Base-by-base conservation (phyloP, 2,329 filamentous ascomycete species). In the Lachnum nothofagi region DNA sequence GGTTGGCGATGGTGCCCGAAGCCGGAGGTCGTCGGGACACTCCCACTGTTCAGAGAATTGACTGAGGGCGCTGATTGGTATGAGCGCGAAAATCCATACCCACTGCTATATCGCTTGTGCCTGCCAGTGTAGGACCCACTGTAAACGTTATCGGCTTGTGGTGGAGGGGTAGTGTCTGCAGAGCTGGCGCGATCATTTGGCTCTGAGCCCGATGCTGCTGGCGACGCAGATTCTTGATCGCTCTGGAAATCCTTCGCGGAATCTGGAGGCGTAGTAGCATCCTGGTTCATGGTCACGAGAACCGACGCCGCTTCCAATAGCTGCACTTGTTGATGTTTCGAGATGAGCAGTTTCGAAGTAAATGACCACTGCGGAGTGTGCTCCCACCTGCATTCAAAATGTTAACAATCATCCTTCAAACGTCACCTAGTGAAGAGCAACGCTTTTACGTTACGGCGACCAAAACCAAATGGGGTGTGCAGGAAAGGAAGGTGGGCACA, bases 301-400 rank as follows among this genome's bases (percentile, higher is more conserved):
- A 97, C 93, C n/a, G 90, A 95, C 33, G 93, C 93, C 34, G 93
- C 93, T 71, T 98, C 93, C 52, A 98, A 80, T 52, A 98, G 79
- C 70, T 98, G 93, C 45, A 98, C 93, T 74, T 98, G 93, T 72
- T 98, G 93, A 70, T 98, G 93, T 78, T 98, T 98, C 62, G 91
- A 97, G 63, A 98, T 97, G 67, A 97, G 83, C 66, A 97, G 78
- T 73, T 97, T 97, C 61, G 93, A 97, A 48, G 93, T 98, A 68
- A 86, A 85, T 44, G 91, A 88, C 93, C 93, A 98, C 74, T 95
- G 89, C 60, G 93, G 91, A 68, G 94, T 95, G 72, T 98, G 93
- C 75, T 98, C 93, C 93, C 93, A 98, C 79, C 91, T 98, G 81
- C 66, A 58, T 69, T 56, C 57, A 64, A 60, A 61, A 55, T 27